These are phyloP conservation scores for Clarireedia paspali DNA, from an alignment of 2,329 filamentous ascomycete species.

Conservation along the genomic window DNA sequence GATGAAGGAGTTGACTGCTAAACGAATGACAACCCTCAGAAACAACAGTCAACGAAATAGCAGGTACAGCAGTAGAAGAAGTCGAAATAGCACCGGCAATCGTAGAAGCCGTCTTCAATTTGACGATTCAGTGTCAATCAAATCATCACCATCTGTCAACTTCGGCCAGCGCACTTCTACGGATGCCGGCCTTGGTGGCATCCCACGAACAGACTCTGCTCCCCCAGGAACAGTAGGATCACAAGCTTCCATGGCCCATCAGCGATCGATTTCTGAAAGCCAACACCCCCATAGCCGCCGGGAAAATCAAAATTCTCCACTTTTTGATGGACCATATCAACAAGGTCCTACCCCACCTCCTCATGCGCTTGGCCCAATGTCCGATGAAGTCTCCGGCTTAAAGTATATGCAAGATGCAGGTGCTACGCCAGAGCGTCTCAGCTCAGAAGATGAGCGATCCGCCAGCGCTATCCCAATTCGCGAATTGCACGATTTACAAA, in stretches of 20 bases:
- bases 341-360: slow-evolving; percentile 22
- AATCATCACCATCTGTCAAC: slow-evolving; percentile 42
- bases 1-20: slow-evolving; percentile 80
- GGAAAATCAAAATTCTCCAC: slow-evolving; percentile 14
- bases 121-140: slow-evolving; percentile 42
- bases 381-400: slow-evolving; percentile 27
- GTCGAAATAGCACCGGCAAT: slow-evolving; percentile 46
- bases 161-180: slow-evolving; percentile 21
- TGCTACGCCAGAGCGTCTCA: slow-evolving; percentile 43
- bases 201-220: slow-evolving; percentile 42
- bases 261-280: slow-evolving; percentile 28
- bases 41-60: slow-evolving; percentile 33
- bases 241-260: slow-evolving; percentile 15
- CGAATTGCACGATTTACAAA: slow-evolving; percentile 49
- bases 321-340: slow-evolving; percentile 24
- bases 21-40: slow-evolving; percentile 60
- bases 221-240: slow-evolving; percentile 34
- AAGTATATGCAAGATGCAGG: slow-evolving; percentile 38
- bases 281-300: slow-evolving; percentile 23
- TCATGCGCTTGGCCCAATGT: slow-evolving; percentile 14
- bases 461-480: slow-evolving; percentile 35
- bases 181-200: slow-evolving; percentile 8
- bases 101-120: slow-evolving; percentile 48
- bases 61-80: slow-evolving; percentile 49
- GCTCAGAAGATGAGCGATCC: slow-evolving; percentile 49